These are phyloP conservation scores for Solanum tacnaense DNA, from an alignment of 257 asterid species.

Conservation along the genomic window DNA sequence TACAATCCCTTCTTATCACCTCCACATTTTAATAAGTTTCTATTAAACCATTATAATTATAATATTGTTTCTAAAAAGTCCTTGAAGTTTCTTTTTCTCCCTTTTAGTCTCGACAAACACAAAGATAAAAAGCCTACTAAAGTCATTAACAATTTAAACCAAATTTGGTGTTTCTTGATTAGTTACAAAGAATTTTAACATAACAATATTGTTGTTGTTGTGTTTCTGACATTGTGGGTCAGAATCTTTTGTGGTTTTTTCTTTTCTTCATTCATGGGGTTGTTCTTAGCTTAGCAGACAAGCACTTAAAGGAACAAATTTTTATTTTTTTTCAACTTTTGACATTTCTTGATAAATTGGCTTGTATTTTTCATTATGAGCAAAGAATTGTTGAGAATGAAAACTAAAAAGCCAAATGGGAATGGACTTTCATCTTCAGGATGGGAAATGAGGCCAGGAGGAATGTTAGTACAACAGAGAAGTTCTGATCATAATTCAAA, in stretches of 20 bases:
- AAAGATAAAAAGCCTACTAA: background rate
- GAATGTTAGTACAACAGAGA: constrained; percentile 86
- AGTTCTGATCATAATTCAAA: constrained; percentile 37
- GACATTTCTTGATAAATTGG: constrained; percentile 5
- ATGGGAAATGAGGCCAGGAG: constrained; percentile 83
- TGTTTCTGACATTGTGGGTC: constrained; percentile 56
- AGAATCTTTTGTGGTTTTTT: constrained; percentile 36
- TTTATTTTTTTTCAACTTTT: constrained; percentile 2
- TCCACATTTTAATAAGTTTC: background rate
- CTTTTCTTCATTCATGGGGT: constrained; percentile 42
- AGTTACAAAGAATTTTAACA: constrained; percentile 15
- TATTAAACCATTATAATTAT: constrained; percentile 15
- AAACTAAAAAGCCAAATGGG: constrained; percentile 15
- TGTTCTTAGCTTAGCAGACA: constrained; percentile 87
- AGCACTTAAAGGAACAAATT: constrained; percentile 16
- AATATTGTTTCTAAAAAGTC: constrained; percentile 18
- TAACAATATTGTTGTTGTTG: constrained; percentile 20
- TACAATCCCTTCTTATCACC: background rate
- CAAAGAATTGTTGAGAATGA: constrained; percentile 46
- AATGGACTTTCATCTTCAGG: constrained; percentile 7
- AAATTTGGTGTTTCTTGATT: constrained; percentile 10
- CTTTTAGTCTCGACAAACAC: background rate
- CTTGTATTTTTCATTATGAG: constrained; percentile 13
- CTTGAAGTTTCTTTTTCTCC: background rate
- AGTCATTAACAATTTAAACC: background rate